Percentiles rank a stretch among this genome's conserved stretches.
Evolutionary conservation across 352 stramenopile species (phyloP).

Genomic region (Poterioochromonas sp.): DNA sequence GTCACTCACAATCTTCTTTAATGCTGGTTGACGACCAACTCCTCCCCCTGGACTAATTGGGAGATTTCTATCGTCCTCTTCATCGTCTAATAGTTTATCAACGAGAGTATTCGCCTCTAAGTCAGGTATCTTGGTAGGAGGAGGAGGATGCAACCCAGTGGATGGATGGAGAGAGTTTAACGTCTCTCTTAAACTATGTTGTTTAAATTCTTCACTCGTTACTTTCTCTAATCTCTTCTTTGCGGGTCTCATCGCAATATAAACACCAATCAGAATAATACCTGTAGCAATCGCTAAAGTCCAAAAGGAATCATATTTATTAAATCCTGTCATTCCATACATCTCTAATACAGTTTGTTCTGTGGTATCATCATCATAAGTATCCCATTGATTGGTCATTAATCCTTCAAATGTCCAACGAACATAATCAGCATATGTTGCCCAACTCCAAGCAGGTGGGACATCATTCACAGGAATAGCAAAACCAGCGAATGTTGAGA

Average conservation of each 20-base stretch:
- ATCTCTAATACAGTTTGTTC: constrained; percentile 27
- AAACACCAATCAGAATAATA: neutral
- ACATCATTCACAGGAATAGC: constrained; percentile 33
- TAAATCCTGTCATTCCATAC: constrained; percentile 34
- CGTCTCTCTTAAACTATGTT: too few species aligned
- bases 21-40: too few species aligned
- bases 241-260: neutral
- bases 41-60: too few species aligned
- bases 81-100: too few species aligned
- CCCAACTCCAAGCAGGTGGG: constrained; percentile 34
- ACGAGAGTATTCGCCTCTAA: too few species aligned
- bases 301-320: constrained; percentile 16
- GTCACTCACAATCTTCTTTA: too few species aligned
- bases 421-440: constrained; percentile 34
- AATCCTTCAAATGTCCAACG: constrained; percentile 39
- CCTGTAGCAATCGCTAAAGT: constrained; percentile 1
- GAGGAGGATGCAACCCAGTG: too few species aligned
- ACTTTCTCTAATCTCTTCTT: neutral
- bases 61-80: too few species aligned
- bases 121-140: too few species aligned
- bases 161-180: too few species aligned
- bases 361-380: constrained; percentile 28
- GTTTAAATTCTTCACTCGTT: too few species aligned
- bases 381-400: constrained; percentile 32
- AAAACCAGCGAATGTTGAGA: constrained; percentile 3